Percentiles rank a stretch among this genome's conserved stretches.
These are phyloP conservation scores for Leccinum cinnamomeum DNA, from an alignment of 1,284 basidiomycete species.

Conservation along the genomic window DNA sequence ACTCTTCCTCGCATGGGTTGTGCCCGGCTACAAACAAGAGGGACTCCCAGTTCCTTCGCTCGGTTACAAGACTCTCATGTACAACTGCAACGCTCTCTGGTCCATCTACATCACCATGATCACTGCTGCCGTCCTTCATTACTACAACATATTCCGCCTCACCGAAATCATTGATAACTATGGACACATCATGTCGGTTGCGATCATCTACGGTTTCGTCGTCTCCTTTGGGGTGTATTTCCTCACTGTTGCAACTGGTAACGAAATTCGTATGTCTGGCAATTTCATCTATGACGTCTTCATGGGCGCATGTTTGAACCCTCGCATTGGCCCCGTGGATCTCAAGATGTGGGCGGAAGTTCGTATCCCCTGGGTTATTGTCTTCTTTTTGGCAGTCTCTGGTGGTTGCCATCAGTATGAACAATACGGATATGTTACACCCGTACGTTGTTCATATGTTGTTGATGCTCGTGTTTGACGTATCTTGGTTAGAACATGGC, in stretches of 20 bases:
- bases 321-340: conserved; percentile 90
- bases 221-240: conserved; percentile 83
- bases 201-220: conserved; percentile 88
- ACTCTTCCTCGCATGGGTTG: conserved; percentile 84
- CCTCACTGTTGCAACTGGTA: conserved; percentile 73
- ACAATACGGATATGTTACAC: conserved; percentile 87
- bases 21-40: conserved; percentile 93
- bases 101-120: conserved; percentile 88
- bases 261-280: conserved; percentile 89
- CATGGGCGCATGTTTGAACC: conserved; percentile 96
- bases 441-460: conserved; percentile 49
- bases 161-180: conserved; percentile 97
- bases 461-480: neutral
- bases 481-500: conserved; percentile 76
- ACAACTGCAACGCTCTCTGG: conserved; percentile 94
- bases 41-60: conserved; percentile 92
- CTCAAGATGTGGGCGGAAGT: conserved; percentile 99
- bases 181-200: conserved; percentile 94
- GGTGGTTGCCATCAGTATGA: conserved; percentile 97
- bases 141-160: conserved; percentile 83
- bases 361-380: conserved; percentile 94
- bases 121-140: conserved; percentile 78
- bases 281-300: conserved; percentile 94
- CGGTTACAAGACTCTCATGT: conserved; percentile 88
- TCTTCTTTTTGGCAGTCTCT: conserved; percentile 91